Evolutionary conservation across 768 basidiomycete genomes (phyloP).

Genomic region (Clitopilus passeckerianus): DNA sequence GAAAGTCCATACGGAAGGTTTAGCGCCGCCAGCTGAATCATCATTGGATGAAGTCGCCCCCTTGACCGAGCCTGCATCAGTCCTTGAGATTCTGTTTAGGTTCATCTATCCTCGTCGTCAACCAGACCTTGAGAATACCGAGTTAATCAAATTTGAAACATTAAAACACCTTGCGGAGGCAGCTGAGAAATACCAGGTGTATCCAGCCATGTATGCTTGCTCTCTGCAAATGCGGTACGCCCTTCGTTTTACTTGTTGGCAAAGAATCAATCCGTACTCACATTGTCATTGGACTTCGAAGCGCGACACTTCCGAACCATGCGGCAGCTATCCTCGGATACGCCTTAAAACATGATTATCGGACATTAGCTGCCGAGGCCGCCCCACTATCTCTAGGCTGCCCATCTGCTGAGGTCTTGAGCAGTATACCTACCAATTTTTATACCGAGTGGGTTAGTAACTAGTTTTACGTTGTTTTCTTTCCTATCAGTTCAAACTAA

Average conservation of each 20-base stretch:
- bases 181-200: constrained; percentile 27
- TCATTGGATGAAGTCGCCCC: constrained; percentile 12
- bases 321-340: background rate
- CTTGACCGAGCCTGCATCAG: constrained; percentile 15
- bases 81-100: constrained; percentile 21
- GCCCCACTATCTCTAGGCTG: background rate
- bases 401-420: background rate
- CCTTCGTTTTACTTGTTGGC: background rate
- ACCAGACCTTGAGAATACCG: constrained; percentile 11
- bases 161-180: constrained; percentile 21
- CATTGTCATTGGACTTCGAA: background rate
- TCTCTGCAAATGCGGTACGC: constrained; percentile 18
- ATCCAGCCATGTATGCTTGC: constrained; percentile 19
- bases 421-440: background rate
- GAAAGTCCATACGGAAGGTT: constrained; percentile 15
- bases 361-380: background rate
- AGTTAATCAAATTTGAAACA: constrained; percentile 5
- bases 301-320: background rate
- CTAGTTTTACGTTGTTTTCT: background rate
- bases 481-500: background rate
- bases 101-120: constrained; percentile 22
- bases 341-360: background rate
- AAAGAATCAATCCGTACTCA: background rate
- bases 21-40: constrained; percentile 15
- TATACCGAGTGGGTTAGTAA: background rate